Conservation (phyloP, 345 rosid species). For the rapeseed (Brassica napus) region DNA sequence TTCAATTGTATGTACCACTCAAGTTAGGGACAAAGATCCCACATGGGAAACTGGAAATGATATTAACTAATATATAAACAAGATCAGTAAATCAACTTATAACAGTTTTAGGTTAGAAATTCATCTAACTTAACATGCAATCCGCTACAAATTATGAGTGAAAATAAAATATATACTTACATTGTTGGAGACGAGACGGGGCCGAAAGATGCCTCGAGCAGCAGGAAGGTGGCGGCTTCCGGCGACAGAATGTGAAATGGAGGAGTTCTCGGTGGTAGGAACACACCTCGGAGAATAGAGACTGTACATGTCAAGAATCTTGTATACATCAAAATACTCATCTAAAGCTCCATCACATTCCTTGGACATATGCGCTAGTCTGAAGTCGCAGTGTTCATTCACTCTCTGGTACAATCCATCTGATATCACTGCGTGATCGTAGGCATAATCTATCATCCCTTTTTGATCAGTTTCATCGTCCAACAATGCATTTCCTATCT, state of each 20-base stretch:
- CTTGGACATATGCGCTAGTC: conserved; percentile 14
- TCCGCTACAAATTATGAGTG: not conserved
- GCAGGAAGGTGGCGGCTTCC: conserved; percentile 39
- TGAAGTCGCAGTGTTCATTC: conserved; percentile 58
- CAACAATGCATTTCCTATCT: conserved; percentile 76
- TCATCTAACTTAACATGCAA: not conserved
- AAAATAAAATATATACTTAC: conserved; percentile 34
- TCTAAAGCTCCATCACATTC: conserved; percentile 44
- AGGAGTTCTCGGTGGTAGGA: conserved; percentile 9
- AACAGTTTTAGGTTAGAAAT: too few species aligned
- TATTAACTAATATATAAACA: too few species aligned
- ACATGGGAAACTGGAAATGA: too few species aligned
- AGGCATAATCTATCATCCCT: conserved; percentile 84
- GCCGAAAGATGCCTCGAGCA: conserved; percentile 39
- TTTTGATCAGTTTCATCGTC: conserved; percentile 75
- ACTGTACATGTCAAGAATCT: conserved; percentile 75
- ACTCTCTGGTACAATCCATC: conserved; percentile 51
- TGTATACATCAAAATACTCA: conserved; percentile 53
- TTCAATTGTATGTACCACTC: not conserved
- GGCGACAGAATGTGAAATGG: conserved; percentile 21
- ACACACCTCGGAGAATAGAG: conserved; percentile 58
- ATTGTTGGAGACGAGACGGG: conserved; percentile 47
- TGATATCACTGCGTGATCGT: conserved; percentile 84
- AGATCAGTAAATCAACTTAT: too few species aligned
- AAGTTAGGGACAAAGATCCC: not conserved